Evolutionary conservation across 106 monocot genomes (phyloP), one percentile per base, ranked within the genome.

Genomic region (Dendrobium catenatum): DNA sequence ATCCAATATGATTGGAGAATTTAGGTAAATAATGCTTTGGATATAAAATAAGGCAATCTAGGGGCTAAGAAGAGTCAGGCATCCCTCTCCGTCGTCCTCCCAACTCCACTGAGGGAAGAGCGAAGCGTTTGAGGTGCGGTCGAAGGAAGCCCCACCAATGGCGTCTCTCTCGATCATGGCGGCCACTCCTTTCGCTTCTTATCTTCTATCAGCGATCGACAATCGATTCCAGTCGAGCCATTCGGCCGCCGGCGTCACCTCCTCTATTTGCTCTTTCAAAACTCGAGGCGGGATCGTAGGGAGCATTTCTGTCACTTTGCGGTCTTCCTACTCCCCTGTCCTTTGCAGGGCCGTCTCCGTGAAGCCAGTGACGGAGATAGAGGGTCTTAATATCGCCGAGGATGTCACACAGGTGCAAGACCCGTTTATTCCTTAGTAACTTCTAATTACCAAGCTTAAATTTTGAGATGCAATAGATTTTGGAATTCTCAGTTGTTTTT

Each of bases 331-430:
- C 48, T 58, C 24, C 24, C 78, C 19, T 2, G 66, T 81, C 27
- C 48, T 76, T 11, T 88, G 92, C 83, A 81, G 84, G 51, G 90
- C 89, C 9, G 87, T 85, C 20, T 87, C 89, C 6, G 48, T 76
- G 40, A 89, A 85, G 72, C 82, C 89, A n/a, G 78, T 83, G 79
- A 88, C 87, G 75, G 90, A 90, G 81, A 92, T 97, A 72, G 90
- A 97, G 68, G 96, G 92, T 8, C 92, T 97, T 66, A 94, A 94
- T 83, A 90, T 97, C 74, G 96, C 96, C 42, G 89, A 94, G 81
- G 92, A 97, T 68, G 96, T 97, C 46, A 89, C 94, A 19, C 96
- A 97, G 94, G 94, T 92, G 37, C 42, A 17, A 19, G 72, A 15
- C 72, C 72, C 1, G 40, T 15, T 51, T 15, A 51, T 51, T 51